These are phyloP conservation scores for Cnidoscolus chayamansa DNA, from an alignment of 441 rosid genomes.

Conservation along the genomic window DNA sequence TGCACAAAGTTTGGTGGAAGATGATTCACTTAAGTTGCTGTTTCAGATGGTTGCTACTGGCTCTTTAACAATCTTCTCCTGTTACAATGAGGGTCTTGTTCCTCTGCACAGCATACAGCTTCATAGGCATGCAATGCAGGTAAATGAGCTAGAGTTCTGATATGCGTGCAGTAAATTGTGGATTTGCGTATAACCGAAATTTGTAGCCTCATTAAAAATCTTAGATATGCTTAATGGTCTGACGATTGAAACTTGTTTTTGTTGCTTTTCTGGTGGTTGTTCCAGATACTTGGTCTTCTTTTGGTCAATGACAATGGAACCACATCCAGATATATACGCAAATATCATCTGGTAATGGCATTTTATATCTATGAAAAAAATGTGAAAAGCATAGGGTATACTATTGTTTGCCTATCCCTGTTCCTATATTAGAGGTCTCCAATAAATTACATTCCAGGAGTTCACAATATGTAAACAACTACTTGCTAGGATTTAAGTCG, in stretches of 20 bases:
- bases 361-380: slow-evolving; percentile 10
- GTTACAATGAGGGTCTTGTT: slow-evolving; percentile 72
- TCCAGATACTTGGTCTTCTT: slow-evolving; percentile 94
- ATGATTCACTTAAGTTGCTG: slow-evolving; percentile 81
- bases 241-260: slow-evolving; percentile 21
- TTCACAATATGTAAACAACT: background rate
- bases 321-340: slow-evolving; percentile 82
- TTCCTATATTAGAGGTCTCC: slow-evolving; percentile 1
- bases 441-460: background rate
- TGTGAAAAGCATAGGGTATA: slow-evolving; percentile 21
- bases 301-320: slow-evolving; percentile 95
- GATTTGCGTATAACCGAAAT: slow-evolving; percentile 5
- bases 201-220: background rate
- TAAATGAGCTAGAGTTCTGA: slow-evolving; percentile 11
- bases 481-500: background rate
- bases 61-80: slow-evolving; percentile 65
- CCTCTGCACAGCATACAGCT: slow-evolving; percentile 91
- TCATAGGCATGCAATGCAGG: slow-evolving; percentile 99
- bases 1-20: slow-evolving; percentile 96
- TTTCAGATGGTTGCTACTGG: slow-evolving; percentile 95
- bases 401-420: background rate
- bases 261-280: slow-evolving; percentile 22
- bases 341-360: slow-evolving; percentile 85
- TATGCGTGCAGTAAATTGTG: background rate
- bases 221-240: slow-evolving; percentile 19